Conservation (phyloP, 2,329 filamentous ascomycete species). For the Curvularia eragrostidis region DNA sequence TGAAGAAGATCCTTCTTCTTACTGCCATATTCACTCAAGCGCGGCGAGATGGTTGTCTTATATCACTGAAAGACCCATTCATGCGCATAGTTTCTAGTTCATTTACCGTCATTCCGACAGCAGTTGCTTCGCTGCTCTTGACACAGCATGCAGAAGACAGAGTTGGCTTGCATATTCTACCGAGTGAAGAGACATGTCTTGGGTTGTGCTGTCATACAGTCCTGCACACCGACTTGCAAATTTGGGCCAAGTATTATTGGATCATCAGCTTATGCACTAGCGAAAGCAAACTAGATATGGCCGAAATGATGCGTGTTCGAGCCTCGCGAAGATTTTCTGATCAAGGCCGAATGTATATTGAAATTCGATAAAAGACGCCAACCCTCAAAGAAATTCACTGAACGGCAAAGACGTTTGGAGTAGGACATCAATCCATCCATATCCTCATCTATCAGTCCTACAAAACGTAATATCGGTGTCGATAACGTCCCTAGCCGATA, state of each 20-base stretch:
- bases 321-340: slow-evolving; percentile 9
- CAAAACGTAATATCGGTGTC: not conserved
- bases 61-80: not conserved
- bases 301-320: slow-evolving; percentile 1
- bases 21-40: not conserved
- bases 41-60: not conserved
- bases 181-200: not conserved
- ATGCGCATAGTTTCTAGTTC: too few relatives aligned
- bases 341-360: too few relatives aligned
- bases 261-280: not conserved
- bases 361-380: not conserved
- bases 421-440: not conserved
- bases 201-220: slow-evolving; percentile 11
- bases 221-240: not conserved
- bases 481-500: not conserved
- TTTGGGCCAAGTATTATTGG: slow-evolving; percentile 6
- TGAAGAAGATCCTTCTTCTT: not conserved
- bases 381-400: not conserved
- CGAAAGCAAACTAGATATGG: not conserved
- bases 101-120: not conserved
- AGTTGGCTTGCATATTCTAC: slow-evolving; percentile 13
- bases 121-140: not conserved
- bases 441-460: not conserved
- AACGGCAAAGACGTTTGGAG: not conserved
- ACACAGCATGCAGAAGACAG: slow-evolving; percentile 13